Evolutionary conservation across 2,329 filamentous ascomycete genomes (phyloP).

Genomic region (Ophiostoma novo-ulmi): DNA sequence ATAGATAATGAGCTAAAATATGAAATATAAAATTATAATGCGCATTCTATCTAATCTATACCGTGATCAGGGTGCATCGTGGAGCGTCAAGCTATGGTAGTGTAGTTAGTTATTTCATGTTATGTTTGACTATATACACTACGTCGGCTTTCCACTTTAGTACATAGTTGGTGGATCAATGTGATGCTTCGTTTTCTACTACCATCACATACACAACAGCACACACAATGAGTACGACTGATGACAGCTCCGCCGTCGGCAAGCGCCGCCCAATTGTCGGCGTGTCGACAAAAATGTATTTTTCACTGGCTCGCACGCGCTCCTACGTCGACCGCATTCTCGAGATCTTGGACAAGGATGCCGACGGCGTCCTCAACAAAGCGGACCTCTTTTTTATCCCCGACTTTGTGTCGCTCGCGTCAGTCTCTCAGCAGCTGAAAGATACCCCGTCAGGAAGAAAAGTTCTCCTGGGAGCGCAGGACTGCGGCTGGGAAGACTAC

Average conservation of each 20-base stretch:
- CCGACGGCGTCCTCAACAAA: slow-evolving; percentile 36
- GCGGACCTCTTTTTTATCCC: slow-evolving; percentile 73
- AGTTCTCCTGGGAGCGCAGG: slow-evolving; percentile 68
- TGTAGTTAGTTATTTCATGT: not conserved
- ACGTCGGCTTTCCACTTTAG: not conserved
- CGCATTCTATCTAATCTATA: not conserved
- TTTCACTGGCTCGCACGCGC: slow-evolving; percentile 59
- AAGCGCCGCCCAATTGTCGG: slow-evolving; percentile 60
- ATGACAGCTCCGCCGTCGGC: not conserved
- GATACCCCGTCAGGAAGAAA: slow-evolving; percentile 36
- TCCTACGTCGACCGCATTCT: slow-evolving; percentile 50
- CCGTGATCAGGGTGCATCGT: not conserved
- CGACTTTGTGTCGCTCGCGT: slow-evolving; percentile 65
- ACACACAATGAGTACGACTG: not conserved
- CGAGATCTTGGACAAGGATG: slow-evolving; percentile 33
- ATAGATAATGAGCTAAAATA: not conserved
- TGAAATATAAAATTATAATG: not conserved
- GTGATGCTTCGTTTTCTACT: not conserved
- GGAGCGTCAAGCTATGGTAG: not conserved
- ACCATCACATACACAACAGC: not conserved
- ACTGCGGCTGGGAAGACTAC: slow-evolving; percentile 62
- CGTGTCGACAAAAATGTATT: slow-evolving; percentile 77
- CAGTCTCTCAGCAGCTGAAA: slow-evolving; percentile 46
- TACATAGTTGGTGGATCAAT: not conserved
- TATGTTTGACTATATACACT: not conserved